A percentile compares a stretch with the other conserved stretches of the same genome.
Evolutionary conservation across 2,329 filamentous ascomycete genomes (phyloP).

Genomic region (Metarhizium album): DNA sequence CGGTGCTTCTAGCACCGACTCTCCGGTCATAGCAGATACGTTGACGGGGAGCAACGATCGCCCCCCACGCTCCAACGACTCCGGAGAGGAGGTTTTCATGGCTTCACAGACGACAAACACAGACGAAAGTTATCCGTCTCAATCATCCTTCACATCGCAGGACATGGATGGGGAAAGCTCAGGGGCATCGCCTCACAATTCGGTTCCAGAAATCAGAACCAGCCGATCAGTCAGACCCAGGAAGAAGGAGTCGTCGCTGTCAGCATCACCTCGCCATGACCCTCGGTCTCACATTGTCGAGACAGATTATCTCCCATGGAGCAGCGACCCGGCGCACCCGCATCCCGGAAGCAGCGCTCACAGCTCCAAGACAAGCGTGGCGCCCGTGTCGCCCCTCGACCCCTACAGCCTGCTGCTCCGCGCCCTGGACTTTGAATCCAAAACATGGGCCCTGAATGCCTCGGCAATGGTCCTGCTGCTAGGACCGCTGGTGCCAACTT

Average conservation of each 20-base stretch:
- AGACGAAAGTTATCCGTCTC: constrained; percentile 22
- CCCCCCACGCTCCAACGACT: constrained; percentile 14
- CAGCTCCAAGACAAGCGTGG: constrained; percentile 4
- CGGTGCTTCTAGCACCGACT: constrained; percentile 26
- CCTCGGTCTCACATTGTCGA: constrained; percentile 36
- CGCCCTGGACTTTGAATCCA: constrained; percentile 45
- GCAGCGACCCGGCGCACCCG: constrained; percentile 44
- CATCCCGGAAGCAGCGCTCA: constrained; percentile 26
- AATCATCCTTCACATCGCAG: constrained; percentile 20
- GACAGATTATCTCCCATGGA: constrained; percentile 49
- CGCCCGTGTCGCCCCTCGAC: constrained; percentile 33
- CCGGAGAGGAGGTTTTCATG: constrained; percentile 29
- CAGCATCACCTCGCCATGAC: constrained; percentile 24
- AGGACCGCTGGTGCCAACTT: constrained; percentile 42
- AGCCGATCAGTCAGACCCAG: constrained; percentile 14
- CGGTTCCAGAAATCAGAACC: constrained; percentile 4
- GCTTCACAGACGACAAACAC: constrained; percentile 36
- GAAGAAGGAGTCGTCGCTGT: constrained; percentile 14
- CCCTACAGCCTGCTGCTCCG: constrained; percentile 43
- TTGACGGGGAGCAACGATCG: constrained; percentile 5
- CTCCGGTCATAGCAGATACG: constrained; percentile 14
- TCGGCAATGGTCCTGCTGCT: constrained; percentile 51
- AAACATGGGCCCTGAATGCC: constrained; percentile 45
- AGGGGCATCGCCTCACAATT: background rate
- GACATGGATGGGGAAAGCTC: constrained; percentile 10